Percentiles rank a stretch among this genome's conserved stretches.
These are phyloP conservation scores for Fraxinus dipetala DNA, from an alignment of 305 asterid genomes.

Conservation along the genomic window DNA sequence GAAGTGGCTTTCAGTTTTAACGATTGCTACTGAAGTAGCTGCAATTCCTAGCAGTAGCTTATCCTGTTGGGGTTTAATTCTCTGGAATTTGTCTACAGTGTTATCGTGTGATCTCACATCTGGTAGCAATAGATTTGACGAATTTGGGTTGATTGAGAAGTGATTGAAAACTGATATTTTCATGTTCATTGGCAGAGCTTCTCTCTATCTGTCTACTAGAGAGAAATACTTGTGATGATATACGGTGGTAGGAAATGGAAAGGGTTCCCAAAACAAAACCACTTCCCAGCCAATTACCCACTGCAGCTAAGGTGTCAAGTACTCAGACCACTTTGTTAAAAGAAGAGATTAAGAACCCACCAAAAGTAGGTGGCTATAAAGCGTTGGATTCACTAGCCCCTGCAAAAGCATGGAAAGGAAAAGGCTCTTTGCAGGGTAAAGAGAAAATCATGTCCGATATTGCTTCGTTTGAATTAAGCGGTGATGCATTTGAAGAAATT, in stretches of 20 bases:
- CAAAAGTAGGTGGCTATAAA: slow-evolving; percentile 31
- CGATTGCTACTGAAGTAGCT: background rate
- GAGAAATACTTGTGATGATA: slow-evolving; percentile 52
- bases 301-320: slow-evolving; percentile 32
- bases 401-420: slow-evolving; percentile 58
- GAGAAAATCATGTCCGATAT: slow-evolving; percentile 60
- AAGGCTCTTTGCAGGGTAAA: slow-evolving; percentile 46
- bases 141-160: slow-evolving; percentile 16
- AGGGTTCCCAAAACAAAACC: slow-evolving; percentile 55
- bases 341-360: slow-evolving; percentile 39
- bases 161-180: slow-evolving; percentile 15
- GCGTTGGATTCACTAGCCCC: slow-evolving; percentile 36
- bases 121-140: slow-evolving; percentile 4
- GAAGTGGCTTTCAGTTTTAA: slow-evolving; percentile 5
- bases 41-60: background rate
- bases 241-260: slow-evolving; percentile 51
- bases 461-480: slow-evolving; percentile 49
- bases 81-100: background rate
- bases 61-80: background rate
- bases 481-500: slow-evolving; percentile 62
- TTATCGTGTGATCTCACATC: background rate
- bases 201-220: background rate
- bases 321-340: slow-evolving; percentile 34
- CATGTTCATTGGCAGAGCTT: slow-evolving; percentile 34
- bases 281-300: slow-evolving; percentile 51